These are phyloP conservation scores for Nakaseomyces nivariensis DNA, from an alignment of 1,139 yeast species.

Conservation along the genomic window DNA sequence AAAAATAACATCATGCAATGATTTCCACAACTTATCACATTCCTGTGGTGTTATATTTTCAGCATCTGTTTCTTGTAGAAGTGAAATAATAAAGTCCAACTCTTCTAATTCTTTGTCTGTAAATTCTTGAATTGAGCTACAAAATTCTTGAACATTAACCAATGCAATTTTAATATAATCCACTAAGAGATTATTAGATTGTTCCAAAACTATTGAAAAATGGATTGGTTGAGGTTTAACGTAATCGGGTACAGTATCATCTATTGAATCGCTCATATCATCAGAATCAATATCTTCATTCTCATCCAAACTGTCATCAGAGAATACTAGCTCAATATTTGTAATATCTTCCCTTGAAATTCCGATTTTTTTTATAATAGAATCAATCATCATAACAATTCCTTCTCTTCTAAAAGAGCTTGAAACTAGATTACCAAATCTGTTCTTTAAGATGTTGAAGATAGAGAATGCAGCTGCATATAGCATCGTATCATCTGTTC, in stretches of 20 bases:
- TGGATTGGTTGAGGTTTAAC: slow-evolving; percentile 18
- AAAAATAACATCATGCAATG: slow-evolving; percentile 32
- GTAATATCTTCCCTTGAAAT: slow-evolving; percentile 11
- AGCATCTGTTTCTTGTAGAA: slow-evolving; percentile 9
- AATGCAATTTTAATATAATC: neutral
- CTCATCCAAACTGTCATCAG: slow-evolving; percentile 12
- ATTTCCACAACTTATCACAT: slow-evolving; percentile 43
- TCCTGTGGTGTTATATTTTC: slow-evolving; percentile 27
- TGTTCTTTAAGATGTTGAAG: slow-evolving; percentile 37
- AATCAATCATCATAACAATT: slow-evolving; percentile 36
- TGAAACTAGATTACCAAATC: slow-evolving; percentile 38
- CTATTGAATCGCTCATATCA: slow-evolving; percentile 25
- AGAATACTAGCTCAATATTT: slow-evolving; percentile 9
- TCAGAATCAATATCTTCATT: slow-evolving; percentile 25
- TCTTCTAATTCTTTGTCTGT: slow-evolving; percentile 21
- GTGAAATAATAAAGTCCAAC: slow-evolving; percentile 15
- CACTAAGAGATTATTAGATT: slow-evolving; percentile 6
- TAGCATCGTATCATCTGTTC: slow-evolving; percentile 32
- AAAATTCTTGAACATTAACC: neutral
- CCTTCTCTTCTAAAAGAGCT: slow-evolving; percentile 64
- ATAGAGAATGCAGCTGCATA: slow-evolving; percentile 47
- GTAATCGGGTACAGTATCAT: slow-evolving; percentile 16
- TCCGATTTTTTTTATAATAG: slow-evolving; percentile 3
- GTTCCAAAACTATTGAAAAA: slow-evolving; percentile 14
- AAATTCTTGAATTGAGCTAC: neutral